Conservation (phyloP, 1,284 basidiomycete genomes). For the Rhodotorula glutinis region DNA sequence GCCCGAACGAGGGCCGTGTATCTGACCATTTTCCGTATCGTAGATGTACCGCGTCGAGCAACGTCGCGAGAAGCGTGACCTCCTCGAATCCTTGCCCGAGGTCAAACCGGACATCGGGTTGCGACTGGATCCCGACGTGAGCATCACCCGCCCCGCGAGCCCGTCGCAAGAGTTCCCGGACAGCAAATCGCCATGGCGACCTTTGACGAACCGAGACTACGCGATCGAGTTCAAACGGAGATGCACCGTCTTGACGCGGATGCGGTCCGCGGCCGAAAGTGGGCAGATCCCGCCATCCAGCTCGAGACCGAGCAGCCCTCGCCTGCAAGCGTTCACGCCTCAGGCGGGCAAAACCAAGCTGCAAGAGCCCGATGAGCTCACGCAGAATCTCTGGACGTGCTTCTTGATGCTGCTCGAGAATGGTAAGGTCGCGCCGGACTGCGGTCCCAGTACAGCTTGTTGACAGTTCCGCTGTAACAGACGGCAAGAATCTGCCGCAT, state of each 20-base stretch:
- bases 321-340: constrained; percentile 32
- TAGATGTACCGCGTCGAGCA: constrained; percentile 46
- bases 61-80: constrained; percentile 41
- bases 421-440: constrained; percentile 43
- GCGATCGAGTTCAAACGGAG: constrained; percentile 38
- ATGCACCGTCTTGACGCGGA: constrained; percentile 26
- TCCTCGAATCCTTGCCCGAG: constrained; percentile 38
- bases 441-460: rapidly evolving
- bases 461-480: constrained; percentile 35
- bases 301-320: constrained; percentile 34
- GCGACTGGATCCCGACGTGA: constrained; percentile 21
- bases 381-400: constrained; percentile 49
- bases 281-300: constrained; percentile 20
- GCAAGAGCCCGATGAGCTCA: constrained; percentile 41
- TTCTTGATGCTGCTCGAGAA: constrained; percentile 53
- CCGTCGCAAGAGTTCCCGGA: constrained; percentile 13
- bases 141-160: constrained; percentile 30
- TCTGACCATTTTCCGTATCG: constrained; percentile 28
- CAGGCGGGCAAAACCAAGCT: constrained; percentile 14
- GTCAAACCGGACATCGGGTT: constrained; percentile 29
- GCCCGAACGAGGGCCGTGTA: no score
- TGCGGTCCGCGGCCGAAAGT: constrained; percentile 19
- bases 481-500: constrained; percentile 49
- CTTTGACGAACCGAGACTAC: constrained; percentile 34
- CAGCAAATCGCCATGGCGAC: constrained; percentile 31